Percentiles rank a stretch among this genome's conserved stretches.
Evolutionary conservation across 352 stramenopile genomes (phyloP).

Genomic region (Globisporangium uncinulatum): DNA sequence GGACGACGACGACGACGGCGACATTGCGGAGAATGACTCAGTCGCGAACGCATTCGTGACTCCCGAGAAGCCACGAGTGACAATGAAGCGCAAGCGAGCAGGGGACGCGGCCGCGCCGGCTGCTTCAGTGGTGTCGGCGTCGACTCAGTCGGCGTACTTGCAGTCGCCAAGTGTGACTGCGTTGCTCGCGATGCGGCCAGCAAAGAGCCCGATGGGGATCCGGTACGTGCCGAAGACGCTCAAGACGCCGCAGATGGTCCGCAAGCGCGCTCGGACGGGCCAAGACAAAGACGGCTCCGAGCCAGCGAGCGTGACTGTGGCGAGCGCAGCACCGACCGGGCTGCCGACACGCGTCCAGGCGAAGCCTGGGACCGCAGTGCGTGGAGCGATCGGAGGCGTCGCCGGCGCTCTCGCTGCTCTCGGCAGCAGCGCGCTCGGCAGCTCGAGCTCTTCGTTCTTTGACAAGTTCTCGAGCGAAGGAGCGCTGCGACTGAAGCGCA

Average conservation of each 20-base stretch:
- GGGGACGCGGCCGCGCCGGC: conserved; percentile 6
- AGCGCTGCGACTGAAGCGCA: conserved; percentile 51
- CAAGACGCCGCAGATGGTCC: conserved; percentile 13
- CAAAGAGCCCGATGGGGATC: conserved; percentile 17
- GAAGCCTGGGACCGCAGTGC: conserved; percentile 19
- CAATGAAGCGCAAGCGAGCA: conserved; percentile 23
- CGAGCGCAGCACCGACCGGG: conserved; percentile 17
- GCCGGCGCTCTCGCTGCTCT: conserved; percentile 9
- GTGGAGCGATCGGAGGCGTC: conserved; percentile 31
- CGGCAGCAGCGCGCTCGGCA: conserved; percentile 12
- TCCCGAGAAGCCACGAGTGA: conserved; percentile 19
- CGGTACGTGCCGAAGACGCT: conserved; percentile 16
- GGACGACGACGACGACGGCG: conserved; percentile 5
- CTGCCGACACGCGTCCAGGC: conserved; percentile 17
- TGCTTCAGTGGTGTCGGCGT: not conserved
- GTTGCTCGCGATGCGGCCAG: conserved; percentile 16
- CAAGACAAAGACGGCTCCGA: conserved; percentile 1
- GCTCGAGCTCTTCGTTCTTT: conserved; percentile 35
- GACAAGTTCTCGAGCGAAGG: conserved; percentile 71
- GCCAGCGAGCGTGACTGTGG: not conserved
- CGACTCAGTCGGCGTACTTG: conserved; percentile 5
- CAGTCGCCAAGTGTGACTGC: conserved; percentile 14
- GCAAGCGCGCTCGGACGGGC: conserved; percentile 9
- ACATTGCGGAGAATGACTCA: conserved; percentile 12
- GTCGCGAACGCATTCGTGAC: conserved; percentile 15